Percentiles rank a stretch among this genome's conserved stretches.
These are phyloP conservation scores for Zymoseptoria pseudotritici DNA, from an alignment of 2,329 filamentous ascomycete genomes.

Conservation along the genomic window DNA sequence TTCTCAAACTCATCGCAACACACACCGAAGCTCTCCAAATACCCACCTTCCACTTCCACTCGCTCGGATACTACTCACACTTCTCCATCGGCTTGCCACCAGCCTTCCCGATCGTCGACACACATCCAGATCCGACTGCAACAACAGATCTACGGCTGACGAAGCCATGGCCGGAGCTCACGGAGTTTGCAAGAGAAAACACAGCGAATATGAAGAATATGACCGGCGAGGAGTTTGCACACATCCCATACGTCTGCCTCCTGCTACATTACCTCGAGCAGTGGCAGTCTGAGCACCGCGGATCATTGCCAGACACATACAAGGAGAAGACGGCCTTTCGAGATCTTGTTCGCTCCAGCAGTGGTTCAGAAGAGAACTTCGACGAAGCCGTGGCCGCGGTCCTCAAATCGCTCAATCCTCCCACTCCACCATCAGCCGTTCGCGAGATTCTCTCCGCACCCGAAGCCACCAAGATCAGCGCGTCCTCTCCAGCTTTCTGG, in stretches of 20 bases:
- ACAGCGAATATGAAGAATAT: slow-evolving; percentile 60
- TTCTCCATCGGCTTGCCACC: slow-evolving; percentile 72
- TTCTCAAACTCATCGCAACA: slow-evolving; percentile 44
- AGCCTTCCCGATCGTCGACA: slow-evolving; percentile 90
- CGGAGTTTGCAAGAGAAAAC: slow-evolving; percentile 57
- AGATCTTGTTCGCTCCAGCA: slow-evolving; percentile 68
- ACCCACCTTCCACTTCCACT: slow-evolving; percentile 76
- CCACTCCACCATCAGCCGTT: slow-evolving; percentile 60
- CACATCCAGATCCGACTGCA: slow-evolving; percentile 81
- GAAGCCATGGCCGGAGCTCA: slow-evolving; percentile 76
- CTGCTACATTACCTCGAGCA: slow-evolving; percentile 72
- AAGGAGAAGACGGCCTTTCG: slow-evolving; percentile 82
- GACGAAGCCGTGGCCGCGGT: slow-evolving; percentile 85
- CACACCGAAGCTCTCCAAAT: slow-evolving; percentile 52
- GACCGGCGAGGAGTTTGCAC: slow-evolving; percentile 75
- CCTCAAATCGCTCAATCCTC: slow-evolving; percentile 71
- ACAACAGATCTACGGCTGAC: slow-evolving; percentile 79
- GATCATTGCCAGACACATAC: slow-evolving; percentile 63
- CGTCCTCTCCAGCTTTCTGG: slow-evolving; percentile 67
- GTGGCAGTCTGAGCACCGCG: slow-evolving; percentile 68
- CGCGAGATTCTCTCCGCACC: slow-evolving; percentile 71
- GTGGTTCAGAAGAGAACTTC: slow-evolving; percentile 76
- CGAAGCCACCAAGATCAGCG: slow-evolving; percentile 44
- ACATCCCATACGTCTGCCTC: slow-evolving; percentile 79
- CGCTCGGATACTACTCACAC: slow-evolving; percentile 83